A percentile compares a stretch with the other conserved stretches of the same genome.
Conservation (phyloP, 2,329 filamentous ascomycete species). For the Blastomyces silverae region DNA sequence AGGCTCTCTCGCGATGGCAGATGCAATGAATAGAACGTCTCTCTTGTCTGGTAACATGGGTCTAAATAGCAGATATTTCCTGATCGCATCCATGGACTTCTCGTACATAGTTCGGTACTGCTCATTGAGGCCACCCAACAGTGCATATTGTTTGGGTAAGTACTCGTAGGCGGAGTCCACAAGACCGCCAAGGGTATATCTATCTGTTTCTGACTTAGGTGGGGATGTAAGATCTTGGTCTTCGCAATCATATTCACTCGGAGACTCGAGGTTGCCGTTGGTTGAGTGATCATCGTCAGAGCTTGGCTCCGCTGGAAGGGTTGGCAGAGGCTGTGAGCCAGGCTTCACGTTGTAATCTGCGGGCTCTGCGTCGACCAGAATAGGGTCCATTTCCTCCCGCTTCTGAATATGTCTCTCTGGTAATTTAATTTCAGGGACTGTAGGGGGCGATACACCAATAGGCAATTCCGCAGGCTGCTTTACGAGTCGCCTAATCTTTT, state of each 20-base stretch:
- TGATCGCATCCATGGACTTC: slow-evolving; percentile 58
- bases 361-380: slow-evolving; percentile 28
- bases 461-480: slow-evolving; percentile 24
- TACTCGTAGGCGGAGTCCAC: slow-evolving; percentile 55
- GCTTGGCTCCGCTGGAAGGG: slow-evolving; percentile 9
- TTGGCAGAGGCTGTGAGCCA: slow-evolving; percentile 13
- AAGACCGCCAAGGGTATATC: slow-evolving; percentile 49
- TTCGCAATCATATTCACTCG: slow-evolving; percentile 31
- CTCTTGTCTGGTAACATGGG: slow-evolving; percentile 61
- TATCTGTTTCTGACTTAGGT: slow-evolving; percentile 30
- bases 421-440: slow-evolving; percentile 25
- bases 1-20: slow-evolving; percentile 47
- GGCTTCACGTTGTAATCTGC: slow-evolving; percentile 24
- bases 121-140: slow-evolving; percentile 64
- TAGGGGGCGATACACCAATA: slow-evolving; percentile 33
- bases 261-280: not conserved
- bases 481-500: slow-evolving; percentile 33
- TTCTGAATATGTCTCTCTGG: slow-evolving; percentile 13
- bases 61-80: slow-evolving; percentile 66
- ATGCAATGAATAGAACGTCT: slow-evolving; percentile 62
- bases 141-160: slow-evolving; percentile 59
- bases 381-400: slow-evolving; percentile 12
- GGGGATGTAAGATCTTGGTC: slow-evolving; percentile 37
- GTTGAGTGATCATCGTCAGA: not conserved
- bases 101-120: slow-evolving; percentile 65